A percentile compares a stretch with the other conserved stretches of the same genome.
These are phyloP conservation scores for Cercospora janseana DNA, from an alignment of 2,329 filamentous ascomycete genomes.

Conservation along the genomic window DNA sequence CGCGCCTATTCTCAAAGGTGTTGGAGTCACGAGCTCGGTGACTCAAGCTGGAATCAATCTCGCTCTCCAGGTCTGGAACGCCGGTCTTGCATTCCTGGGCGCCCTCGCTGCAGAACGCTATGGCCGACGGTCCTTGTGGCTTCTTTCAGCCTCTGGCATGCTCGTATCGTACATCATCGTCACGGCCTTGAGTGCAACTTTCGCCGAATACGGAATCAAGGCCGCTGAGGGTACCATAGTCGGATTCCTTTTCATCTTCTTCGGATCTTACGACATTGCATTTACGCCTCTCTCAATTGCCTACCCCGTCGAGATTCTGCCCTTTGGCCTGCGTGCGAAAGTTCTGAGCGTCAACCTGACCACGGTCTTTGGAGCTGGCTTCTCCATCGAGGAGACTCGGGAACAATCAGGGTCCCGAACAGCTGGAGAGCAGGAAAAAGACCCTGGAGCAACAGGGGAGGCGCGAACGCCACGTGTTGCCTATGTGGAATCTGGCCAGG, in stretches of 20 bases:
- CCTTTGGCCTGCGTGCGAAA: slow-evolving; percentile 13
- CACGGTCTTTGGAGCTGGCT: slow-evolving; percentile 23
- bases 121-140: slow-evolving; percentile 46
- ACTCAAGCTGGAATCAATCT: slow-evolving; percentile 41
- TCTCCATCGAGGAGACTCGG: slow-evolving; percentile 30
- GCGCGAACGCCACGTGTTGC: slow-evolving; percentile 28
- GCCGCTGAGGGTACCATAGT: slow-evolving; percentile 41
- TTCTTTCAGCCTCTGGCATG: slow-evolving; percentile 46
- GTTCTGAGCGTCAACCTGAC: slow-evolving; percentile 19
- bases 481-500: slow-evolving; percentile 22
- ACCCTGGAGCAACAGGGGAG: slow-evolving; percentile 27
- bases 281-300: slow-evolving; percentile 36
- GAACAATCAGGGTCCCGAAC: slow-evolving; percentile 23
- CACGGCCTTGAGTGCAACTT: slow-evolving; percentile 43
- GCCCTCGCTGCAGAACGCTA: slow-evolving; percentile 43
- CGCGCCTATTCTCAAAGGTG: slow-evolving; percentile 38
- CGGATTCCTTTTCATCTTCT: slow-evolving; percentile 46
- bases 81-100: slow-evolving; percentile 38
- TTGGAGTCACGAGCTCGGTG: slow-evolving; percentile 39
- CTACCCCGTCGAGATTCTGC: not conserved
- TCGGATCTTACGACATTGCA: slow-evolving; percentile 43
- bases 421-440: slow-evolving; percentile 26
- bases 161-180: slow-evolving; percentile 44
- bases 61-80: slow-evolving; percentile 42
- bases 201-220: slow-evolving; percentile 34